Evolutionary conservation across 116 monocot species (phyloP), one percentile per base, ranked within the genome.

Genomic region (Cymodocea nodosa): DNA sequence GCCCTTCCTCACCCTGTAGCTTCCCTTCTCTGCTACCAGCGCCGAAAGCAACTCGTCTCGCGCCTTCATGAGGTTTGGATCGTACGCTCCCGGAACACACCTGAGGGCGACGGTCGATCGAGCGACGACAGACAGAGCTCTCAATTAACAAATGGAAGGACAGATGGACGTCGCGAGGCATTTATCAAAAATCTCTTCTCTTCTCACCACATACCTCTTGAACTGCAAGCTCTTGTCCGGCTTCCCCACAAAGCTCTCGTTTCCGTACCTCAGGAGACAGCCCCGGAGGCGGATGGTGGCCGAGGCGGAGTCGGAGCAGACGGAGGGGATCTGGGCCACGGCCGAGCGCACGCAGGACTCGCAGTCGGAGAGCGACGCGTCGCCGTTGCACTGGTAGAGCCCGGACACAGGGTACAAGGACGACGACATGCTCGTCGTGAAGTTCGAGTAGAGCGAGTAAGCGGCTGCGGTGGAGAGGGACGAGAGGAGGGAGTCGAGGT

Each of bases 351-450:
- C 23, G 79, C 92, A 92, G 59, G 76, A 67, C 64, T 65, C 59
- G 74, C 92, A 92, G 68, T 44, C 61, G 35, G 85, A 13, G 69
- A 62, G 5, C 18, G 84, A 36, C 54, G 83, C 74, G 76, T 87
- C 85, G 50, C 79, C 76, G 56, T 79, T 76, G 83, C 92, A 92
- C 67, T 87, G 87, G 77, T 80, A 77, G 70, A 92, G 63, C 35
- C 81, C 92, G 56, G 51, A 79, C 40, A 77, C 76, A 0, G 70
- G 67, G 39, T 61, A 11, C 44, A 78, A 36, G 4, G 82, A n/a
- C 25, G 73, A 25, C 15, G 83, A 71, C 18, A 61, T 6, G 54
- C 76, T 23, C 70, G 90, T 78, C 64, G 83, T 80, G 83, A 85
- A 78, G 71, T 81, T 79, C 69, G 69, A 60, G 71, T 73, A 83